Evolutionary conservation across 176 grass and related monocot species (phyloP).

Genomic region (Saccharum spontaneum): DNA sequence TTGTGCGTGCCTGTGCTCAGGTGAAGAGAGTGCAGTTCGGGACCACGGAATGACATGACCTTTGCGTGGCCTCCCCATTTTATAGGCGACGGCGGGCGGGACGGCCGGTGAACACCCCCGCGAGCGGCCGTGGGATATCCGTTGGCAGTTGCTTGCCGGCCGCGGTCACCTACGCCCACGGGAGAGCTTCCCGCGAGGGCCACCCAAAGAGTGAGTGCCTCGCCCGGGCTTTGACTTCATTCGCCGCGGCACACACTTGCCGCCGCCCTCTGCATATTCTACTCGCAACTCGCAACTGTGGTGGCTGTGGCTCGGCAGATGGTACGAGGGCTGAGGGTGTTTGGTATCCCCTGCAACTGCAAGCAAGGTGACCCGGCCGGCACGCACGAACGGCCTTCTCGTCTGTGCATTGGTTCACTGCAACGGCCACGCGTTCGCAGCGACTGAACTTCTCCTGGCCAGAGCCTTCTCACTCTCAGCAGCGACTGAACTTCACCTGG

Average conservation of each 20-base stretch:
- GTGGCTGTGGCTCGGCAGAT: background rate
- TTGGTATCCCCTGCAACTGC: conserved; percentile 2
- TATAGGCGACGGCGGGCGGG: conserved; percentile 26
- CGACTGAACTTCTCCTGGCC: background rate
- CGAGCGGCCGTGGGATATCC: conserved; percentile 29
- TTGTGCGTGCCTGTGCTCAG: background rate
- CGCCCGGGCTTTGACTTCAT: background rate
- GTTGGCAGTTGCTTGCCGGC: conserved; percentile 43
- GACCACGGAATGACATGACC: conserved; percentile 15
- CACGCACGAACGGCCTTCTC: background rate
- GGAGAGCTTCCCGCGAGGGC: conserved; percentile 33
- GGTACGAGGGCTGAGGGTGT: background rate
- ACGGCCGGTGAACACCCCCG: background rate
- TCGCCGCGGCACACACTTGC: conserved; percentile 17
- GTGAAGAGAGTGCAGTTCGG: background rate
- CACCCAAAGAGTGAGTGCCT: background rate
- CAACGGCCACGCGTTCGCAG: background rate
- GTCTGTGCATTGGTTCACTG: too few relatives aligned
- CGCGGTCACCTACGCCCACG: conserved; percentile 43
- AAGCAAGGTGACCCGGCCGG: background rate
- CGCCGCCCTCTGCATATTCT: conserved; percentile 5
- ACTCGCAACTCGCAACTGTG: background rate
- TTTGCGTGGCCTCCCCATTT: conserved; percentile 22
- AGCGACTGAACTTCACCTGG: background rate
- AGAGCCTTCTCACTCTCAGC: background rate